These are phyloP conservation scores for Colletotrichum tofieldiae DNA, from an alignment of 2,329 filamentous ascomycete species.

Conservation along the genomic window DNA sequence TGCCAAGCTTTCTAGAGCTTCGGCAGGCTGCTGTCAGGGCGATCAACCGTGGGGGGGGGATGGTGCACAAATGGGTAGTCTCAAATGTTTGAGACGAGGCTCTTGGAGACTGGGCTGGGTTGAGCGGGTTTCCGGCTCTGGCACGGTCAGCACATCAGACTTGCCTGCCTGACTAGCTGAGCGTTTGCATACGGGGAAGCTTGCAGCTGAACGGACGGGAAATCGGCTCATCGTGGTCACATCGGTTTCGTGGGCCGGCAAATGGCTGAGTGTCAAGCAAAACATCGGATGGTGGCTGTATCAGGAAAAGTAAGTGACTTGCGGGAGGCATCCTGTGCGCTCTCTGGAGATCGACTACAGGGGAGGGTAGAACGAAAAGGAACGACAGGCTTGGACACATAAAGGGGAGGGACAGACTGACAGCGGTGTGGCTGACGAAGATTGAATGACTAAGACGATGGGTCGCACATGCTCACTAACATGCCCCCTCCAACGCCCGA, in stretches of 20 bases:
- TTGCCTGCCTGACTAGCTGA: not conserved
- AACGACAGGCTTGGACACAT: no score
- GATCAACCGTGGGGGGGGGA: conserved; percentile 11
- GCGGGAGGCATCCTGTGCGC: not conserved
- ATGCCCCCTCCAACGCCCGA: not conserved
- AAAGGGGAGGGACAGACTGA: not conserved
- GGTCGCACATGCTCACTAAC: not conserved
- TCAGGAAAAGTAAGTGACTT: not conserved
- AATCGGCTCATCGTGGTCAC: not conserved
- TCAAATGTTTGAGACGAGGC: not conserved
- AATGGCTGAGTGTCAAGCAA: not conserved
- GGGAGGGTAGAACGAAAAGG: not conserved
- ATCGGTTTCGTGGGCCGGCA: not conserved
- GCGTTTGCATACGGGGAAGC: not conserved
- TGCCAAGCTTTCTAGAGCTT: conserved; percentile 22
- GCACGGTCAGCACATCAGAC: not conserved
- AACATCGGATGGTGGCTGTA: not conserved
- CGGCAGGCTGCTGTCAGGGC: conserved; percentile 12
- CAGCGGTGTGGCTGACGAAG: not conserved
- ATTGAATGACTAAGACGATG: not conserved
- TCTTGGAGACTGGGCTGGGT: not conserved
- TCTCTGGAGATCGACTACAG: not conserved
- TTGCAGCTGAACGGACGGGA: not conserved
- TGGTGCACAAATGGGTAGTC: not conserved
- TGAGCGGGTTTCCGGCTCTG: not conserved